Base-by-base conservation (phyloP, 192 early-diverging fungal genomes). In the Physocladia obscura region DNA sequence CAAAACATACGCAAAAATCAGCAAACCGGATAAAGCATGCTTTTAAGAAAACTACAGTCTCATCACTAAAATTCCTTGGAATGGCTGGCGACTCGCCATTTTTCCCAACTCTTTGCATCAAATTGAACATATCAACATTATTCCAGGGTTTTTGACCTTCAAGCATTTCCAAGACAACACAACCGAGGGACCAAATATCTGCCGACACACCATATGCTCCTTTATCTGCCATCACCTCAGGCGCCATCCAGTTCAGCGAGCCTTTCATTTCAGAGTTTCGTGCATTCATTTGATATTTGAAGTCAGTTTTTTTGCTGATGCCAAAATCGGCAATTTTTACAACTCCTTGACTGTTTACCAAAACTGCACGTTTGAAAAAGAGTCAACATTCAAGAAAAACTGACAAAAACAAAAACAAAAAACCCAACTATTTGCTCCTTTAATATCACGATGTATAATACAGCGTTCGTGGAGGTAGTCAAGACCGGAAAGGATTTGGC, bases 261-360 rank as follows among this genome's bases (percentile, higher is more conserved):
- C 97, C 97, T 81, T 97, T 94, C 61, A 98, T 74, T 8, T 13
- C 8, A 47, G 94, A 96, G 61, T 87, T 79, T 29, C 69, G 74
- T 0, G 80, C 70, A 67, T 78, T 82, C 27, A 63, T 38, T 21
- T 74, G 75, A 58, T 82, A 84, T 49, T 77, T 71, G 76, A 78
- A 80, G 39, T 84, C 84, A 69, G 84, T 90, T 62, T 96, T 84
- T 73, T 99, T 99, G 11, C 96, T 98, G 52, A 98, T 98, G 5
- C 97, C 97, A 86, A 99, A 99, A 76, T 99, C 97, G 0, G 95
- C 92, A 40, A 99, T 99, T 81, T 99, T 99, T 49, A 92, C 93
- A 31, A 89, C 86, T 2, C 95, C 96, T 51, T 94, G 89, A 64
- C 90, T 90, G 77, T 96, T 94, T 15, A 99, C 90, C 56, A 84